Conservation (phyloP, 2,329 filamentous ascomycete genomes). For the Aspergillus ruber region DNA sequence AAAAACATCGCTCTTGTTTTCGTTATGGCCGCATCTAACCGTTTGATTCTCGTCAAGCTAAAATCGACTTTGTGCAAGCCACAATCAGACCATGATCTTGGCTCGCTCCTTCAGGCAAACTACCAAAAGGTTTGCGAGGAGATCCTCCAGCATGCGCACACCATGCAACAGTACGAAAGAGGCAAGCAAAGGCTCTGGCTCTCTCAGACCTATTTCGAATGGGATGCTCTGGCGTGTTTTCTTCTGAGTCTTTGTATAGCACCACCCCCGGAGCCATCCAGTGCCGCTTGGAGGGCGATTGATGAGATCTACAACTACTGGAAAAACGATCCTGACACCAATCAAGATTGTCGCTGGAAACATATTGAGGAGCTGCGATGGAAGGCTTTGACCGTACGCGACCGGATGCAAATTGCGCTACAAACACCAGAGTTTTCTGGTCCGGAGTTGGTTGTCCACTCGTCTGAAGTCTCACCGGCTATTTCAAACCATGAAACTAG, state of each 20-base stretch:
- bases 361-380: slow-evolving; percentile 10
- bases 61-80: slow-evolving; percentile 10
- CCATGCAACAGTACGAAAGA: slow-evolving; percentile 9
- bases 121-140: slow-evolving; percentile 9
- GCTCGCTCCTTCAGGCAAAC: slow-evolving; percentile 1
- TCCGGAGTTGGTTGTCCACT: background rate
- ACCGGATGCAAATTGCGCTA: background rate
- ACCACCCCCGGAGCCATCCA: background rate
- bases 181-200: slow-evolving; percentile 14
- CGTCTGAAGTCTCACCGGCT: background rate
- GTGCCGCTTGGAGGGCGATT: slow-evolving; percentile 5
- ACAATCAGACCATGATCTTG: background rate
- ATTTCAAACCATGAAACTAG: background rate
- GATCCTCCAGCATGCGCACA: slow-evolving; percentile 10
- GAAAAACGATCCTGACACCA: slow-evolving; percentile 2
- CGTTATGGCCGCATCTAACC: slow-evolving; percentile 7
- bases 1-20: slow-evolving; percentile 9
- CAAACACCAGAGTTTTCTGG: background rate
- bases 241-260: slow-evolving; percentile 7
- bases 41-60: slow-evolving; percentile 10
- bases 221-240: slow-evolving; percentile 13
- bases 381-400: slow-evolving; percentile 6
- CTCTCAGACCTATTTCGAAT: slow-evolving; percentile 16
- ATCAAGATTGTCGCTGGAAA: slow-evolving; percentile 6
- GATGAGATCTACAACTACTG: slow-evolving; percentile 11